Evolutionary conservation across 805 yeast genomes (phyloP), one percentile per base, ranked within the genome.

Genomic region (Yarrowia osloensis): DNA sequence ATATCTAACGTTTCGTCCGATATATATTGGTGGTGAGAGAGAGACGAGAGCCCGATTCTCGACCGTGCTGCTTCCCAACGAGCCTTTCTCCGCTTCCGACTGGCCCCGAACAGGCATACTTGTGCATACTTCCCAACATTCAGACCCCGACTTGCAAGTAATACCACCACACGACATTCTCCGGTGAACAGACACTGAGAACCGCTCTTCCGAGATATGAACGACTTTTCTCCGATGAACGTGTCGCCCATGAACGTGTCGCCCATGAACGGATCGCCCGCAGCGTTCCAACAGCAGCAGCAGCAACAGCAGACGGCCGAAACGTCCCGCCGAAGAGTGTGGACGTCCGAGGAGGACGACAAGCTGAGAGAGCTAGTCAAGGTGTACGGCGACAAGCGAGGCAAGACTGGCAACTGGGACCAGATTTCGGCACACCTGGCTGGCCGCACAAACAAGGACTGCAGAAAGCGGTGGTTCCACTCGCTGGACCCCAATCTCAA

Each of bases 401-500:
- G 80, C 70, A 70, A 78, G 68, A 73, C 82, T 78, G 75, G 82
- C 72, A 70, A 77, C 71, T 77, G 79, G 81, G 74, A 81, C 70
- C 73, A 80, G 68, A 77, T 77, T 39, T 69, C 76, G 12, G 70
- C 76, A 11, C 73, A 76, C n/a, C 74, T 78, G 65, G 75, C 71
- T 21, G 69, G 71, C 39, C 75, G 97, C 65, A 87, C 89, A 71
- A 82, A 91, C 13, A 91, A 89, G 72, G 96, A 91, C 74, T 89
- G 97, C 74, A 83, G 91, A 39, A 92, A 91, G 75, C 79, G 98
- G 68, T 93, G 98, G 98, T 80, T 85, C 19, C 88, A 88, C 70
- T 90, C 97, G 0, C 77, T 93, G 46, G 95, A 91, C 75, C 98
- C 98, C 1, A 84, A 81, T 68, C 79, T 93, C 69, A 84, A 86